Base-by-base conservation (phyloP, 495 filamentous ascomycete species). In the Tuber melanosporum region DNA sequence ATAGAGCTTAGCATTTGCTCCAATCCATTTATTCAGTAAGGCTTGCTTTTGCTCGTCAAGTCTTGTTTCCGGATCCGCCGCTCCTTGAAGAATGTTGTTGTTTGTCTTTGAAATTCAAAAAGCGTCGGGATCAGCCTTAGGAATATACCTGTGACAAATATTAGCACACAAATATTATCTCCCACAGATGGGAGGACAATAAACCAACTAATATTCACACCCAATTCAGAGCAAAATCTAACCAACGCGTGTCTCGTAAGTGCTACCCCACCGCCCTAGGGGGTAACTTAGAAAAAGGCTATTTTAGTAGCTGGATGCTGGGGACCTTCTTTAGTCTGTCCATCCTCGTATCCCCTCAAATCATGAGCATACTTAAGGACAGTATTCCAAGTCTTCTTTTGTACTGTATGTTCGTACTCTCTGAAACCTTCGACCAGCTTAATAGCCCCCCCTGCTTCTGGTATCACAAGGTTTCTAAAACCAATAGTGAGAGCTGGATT, bases 61-160 rank as follows among this genome's bases (percentile, higher is more conserved):
- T 15, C 89, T 88, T 73, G 92, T 88, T 1, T 87, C 86, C 0
- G 89, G 88, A 42, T 87, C 85, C 46, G 89, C 89, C 39, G 95
- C 92, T 32, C 93, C 93, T 86, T 97, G 93, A 4, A 97, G 89
- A 80, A 95, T 95, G 83, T 97, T 97, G 87, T 97, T 93, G 79
- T 93, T 92, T 71, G 90, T 94, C 85, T 96, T 96, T 75, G 93
- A 96, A 76, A 93, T 91, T 46, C 92, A 88, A 84, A 96, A 97
- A 20, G 95, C 91, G n/a, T 91, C 92, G 0, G 93, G 93, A 49
- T 91, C 90, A 26, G 93, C 93, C 82, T 93, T 94, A 6, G 93
- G 94, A 4, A 96, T 93, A 80, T 89, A 90, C 88, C 88, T 90
- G 73, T 43, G 32, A 32, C 73, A 47, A 32, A 52, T 74, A n/a